A percentile compares a stretch with the other conserved stretches of the same genome.
These are phyloP conservation scores for Rubroboletus satanas DNA, from an alignment of 768 basidiomycete genomes.

Conservation along the genomic window DNA sequence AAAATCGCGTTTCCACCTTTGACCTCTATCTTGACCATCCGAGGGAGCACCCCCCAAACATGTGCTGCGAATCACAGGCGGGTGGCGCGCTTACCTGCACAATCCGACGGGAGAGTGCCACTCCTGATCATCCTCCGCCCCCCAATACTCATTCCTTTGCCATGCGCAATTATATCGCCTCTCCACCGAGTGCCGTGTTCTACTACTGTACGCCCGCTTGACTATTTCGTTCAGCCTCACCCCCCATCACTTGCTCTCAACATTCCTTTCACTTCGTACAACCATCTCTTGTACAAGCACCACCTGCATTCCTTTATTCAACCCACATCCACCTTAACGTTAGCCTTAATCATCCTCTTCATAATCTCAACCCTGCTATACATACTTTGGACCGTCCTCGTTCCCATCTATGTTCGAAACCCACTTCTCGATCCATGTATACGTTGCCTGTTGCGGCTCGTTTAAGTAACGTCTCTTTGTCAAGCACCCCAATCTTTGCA, in stretches of 20 bases:
- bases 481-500: neutral
- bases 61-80: slow-evolving; percentile 13
- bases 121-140: slow-evolving; percentile 7
- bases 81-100: slow-evolving; percentile 44
- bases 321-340: neutral
- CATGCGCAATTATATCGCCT: slow-evolving; percentile 7
- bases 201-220: slow-evolving; percentile 9
- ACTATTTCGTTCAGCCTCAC: neutral
- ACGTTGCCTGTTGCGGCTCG: neutral
- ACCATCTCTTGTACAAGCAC: slow-evolving; percentile 8
- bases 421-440: slow-evolving; percentile 1
- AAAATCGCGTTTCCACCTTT: neutral
- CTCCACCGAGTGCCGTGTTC: slow-evolving; percentile 9
- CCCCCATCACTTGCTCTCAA: neutral
- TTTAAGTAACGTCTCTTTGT: neutral
- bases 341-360: neutral
- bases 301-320: slow-evolving; percentile 11
- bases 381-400: neutral
- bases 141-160: neutral
- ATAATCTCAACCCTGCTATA: slow-evolving; percentile 3
- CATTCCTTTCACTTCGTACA: neutral
- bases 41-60: neutral
- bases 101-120: slow-evolving; percentile 25
- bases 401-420: neutral
- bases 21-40: slow-evolving; percentile 4